These are phyloP conservation scores for Xylaria grammica DNA, from an alignment of 495 filamentous ascomycete species.

Conservation along the genomic window DNA sequence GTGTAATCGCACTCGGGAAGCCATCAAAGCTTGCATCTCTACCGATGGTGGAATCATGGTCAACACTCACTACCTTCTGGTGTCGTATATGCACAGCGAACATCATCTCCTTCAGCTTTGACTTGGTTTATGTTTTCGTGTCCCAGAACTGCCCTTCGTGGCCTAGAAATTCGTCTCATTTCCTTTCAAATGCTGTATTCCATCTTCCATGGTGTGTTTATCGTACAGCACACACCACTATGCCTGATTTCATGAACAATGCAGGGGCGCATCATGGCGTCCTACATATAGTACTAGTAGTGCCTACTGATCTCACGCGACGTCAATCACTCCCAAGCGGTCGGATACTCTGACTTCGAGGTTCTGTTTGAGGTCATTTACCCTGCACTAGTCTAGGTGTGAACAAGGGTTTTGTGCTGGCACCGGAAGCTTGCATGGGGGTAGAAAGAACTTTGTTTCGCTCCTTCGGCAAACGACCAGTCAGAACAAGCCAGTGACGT, in stretches of 20 bases:
- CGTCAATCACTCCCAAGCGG: slow-evolving; percentile 24
- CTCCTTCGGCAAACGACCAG: slow-evolving; percentile 25
- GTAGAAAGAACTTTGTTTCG: neutral
- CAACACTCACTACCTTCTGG: neutral
- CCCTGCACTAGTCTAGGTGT: too few relatives aligned
- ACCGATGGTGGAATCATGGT: neutral
- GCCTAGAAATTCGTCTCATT: neutral
- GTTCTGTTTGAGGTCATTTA: slow-evolving; percentile 12
- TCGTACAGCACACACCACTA: neutral
- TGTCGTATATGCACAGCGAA: neutral
- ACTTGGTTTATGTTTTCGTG: neutral
- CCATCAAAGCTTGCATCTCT: neutral
- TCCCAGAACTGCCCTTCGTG: too few relatives aligned
- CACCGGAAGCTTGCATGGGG: neutral
- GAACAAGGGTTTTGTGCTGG: too few relatives aligned
- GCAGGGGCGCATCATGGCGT: neutral
- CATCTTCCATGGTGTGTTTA: neutral
- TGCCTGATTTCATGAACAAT: neutral
- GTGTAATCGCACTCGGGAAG: too few relatives aligned
- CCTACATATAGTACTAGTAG: neutral
- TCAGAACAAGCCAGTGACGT: slow-evolving; percentile 8
- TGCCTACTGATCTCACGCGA: slow-evolving; percentile 7
- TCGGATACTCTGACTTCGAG: slow-evolving; percentile 12
- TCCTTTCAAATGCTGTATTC: neutral
- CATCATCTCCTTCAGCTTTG: neutral